A percentile compares a stretch with the other conserved stretches of the same genome.
phyloP scores from a whole-genome alignment of 768 basidiomycete genomes.

The Xerocomellus chrysenteron region DNA sequence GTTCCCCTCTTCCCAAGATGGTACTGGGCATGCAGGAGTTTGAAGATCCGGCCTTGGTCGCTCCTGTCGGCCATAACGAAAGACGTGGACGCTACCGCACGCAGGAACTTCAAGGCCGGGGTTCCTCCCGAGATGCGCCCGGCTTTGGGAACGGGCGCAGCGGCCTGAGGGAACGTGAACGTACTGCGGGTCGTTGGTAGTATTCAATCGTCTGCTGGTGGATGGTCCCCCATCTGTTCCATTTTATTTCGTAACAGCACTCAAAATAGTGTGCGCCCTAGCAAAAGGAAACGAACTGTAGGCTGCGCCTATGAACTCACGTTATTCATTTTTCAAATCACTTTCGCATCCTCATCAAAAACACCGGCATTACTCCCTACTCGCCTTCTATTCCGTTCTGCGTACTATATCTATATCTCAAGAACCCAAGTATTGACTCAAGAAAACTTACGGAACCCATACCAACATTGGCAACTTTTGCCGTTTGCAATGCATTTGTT shows the following conservation, averaged over 20 bases:
- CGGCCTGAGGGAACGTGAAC: conserved; percentile 50
- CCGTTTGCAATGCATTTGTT: conserved; percentile 34
- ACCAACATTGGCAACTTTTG: conserved; percentile 28
- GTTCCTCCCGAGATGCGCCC: conserved; percentile 47
- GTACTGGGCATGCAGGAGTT: conserved; percentile 37
- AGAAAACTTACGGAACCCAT: conserved; percentile 36
- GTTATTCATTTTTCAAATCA: conserved; percentile 10
- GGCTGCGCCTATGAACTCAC: conserved; percentile 25
- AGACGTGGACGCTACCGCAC: conserved; percentile 54
- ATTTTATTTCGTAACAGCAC: conserved; percentile 2
- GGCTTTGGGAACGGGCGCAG: conserved; percentile 66
- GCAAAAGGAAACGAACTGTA: conserved; percentile 18
- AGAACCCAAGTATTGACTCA: conserved; percentile 27
- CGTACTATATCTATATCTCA: conserved; percentile 40
- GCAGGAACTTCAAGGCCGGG: conserved; percentile 51
- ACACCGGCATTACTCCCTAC: conserved; percentile 22
- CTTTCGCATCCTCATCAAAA: conserved; percentile 29
- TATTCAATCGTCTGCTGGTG: neutral
- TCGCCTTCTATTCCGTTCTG: conserved; percentile 30
- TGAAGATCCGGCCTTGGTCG: conserved; percentile 30
- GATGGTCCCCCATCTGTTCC: neutral
- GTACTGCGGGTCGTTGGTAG: conserved; percentile 30
- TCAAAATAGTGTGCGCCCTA: conserved; percentile 12
- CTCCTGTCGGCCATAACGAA: conserved; percentile 23
- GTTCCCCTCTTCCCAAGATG: conserved; percentile 57